Conservation (phyloP, 768 basidiomycete species). For the Dacryopinax primogenitus region DNA sequence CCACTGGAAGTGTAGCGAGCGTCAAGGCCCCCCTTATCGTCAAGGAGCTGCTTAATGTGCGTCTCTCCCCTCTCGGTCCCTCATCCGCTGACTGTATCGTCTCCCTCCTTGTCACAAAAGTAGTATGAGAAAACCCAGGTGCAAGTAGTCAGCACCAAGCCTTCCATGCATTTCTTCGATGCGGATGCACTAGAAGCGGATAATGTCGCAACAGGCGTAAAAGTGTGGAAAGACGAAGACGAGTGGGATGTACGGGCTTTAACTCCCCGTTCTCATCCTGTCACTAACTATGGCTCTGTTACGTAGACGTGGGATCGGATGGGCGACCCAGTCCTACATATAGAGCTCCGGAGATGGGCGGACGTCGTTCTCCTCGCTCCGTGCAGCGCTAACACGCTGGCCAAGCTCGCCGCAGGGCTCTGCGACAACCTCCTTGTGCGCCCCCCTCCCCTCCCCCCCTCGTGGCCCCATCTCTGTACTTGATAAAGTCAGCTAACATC, state of each 20-base stretch:
- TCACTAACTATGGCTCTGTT: neutral
- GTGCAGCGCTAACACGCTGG: conserved; percentile 91
- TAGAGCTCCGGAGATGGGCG: conserved; percentile 81
- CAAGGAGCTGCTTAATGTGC: conserved; percentile 50
- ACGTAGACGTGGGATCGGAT: conserved; percentile 57
- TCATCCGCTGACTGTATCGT: neutral
- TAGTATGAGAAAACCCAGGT: conserved; percentile 67
- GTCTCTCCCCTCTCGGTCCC: conserved; percentile 23
- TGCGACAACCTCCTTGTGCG: conserved; percentile 84
- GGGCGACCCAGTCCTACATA: conserved; percentile 89
- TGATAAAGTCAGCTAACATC: conserved; percentile 28
- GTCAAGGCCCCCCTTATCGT: conserved; percentile 89
- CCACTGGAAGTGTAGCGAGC: conserved; percentile 91
- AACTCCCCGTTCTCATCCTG: neutral
- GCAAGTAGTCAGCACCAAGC: conserved; percentile 70
- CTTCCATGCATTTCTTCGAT: conserved; percentile 66
- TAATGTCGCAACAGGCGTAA: conserved; percentile 31
- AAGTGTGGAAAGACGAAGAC: conserved; percentile 80
- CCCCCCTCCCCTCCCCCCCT: neutral
- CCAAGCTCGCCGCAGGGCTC: conserved; percentile 76
- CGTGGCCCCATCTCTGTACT: conserved; percentile 26
- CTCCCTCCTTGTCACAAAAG: neutral
- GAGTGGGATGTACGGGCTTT: conserved; percentile 69
- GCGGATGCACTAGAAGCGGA: conserved; percentile 35
- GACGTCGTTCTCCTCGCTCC: conserved; percentile 91